Base-by-base conservation (phyloP, 768 basidiomycete species). In the Mrakia frigida region DNA sequence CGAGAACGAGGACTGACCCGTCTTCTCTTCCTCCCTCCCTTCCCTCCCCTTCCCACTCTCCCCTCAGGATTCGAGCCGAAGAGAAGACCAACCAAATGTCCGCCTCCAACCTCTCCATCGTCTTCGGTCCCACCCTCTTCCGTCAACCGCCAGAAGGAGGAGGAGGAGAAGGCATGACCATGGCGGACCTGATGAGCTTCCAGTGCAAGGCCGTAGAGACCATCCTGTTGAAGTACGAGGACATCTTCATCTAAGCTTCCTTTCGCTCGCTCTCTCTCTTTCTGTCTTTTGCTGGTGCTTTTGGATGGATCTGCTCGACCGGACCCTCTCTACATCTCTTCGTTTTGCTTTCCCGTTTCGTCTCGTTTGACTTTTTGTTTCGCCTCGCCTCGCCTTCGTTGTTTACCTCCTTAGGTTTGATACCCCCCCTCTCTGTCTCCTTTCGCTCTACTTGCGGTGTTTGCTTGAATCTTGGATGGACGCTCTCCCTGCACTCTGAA, bases 111-210 rank as follows among this genome's bases (percentile, higher is more conserved):
- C 85, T 99, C 37, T 90, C 93, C 7, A 97, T 98, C 80, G 93
- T 99, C 28, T 98, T 99, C 84, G 97, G 97, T 5, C 97, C 95
- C n/a, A 98, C 96, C 6, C 85, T 99, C 31, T 91, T 98, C 80
- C 90, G 94, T n/a, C 85, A 87, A 59, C 87, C 89, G 5, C 84
- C 85, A 33, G 71, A 73, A 39, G 70, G 52, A 23, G 43, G 50
- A n/a, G 69, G 28, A 25, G 43, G 69, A 41, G 71, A 72, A 35
- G 75, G 75, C 25, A 41, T 77, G 76, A 60, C 73, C 59, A 70
- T 74, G 72, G 67, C 67, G 21, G 77, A 78, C 73, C 33, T 59
- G 6, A 78, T 78, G 77, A 78, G 77, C 69, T 74, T 74, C 68
- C 73, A 78, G 39, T 78, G 77, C 65, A 60, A 68, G 18, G 77